Evolutionary conservation across 176 grass and related monocot species (phyloP).

Genomic region (Aegilops sharonensis): DNA sequence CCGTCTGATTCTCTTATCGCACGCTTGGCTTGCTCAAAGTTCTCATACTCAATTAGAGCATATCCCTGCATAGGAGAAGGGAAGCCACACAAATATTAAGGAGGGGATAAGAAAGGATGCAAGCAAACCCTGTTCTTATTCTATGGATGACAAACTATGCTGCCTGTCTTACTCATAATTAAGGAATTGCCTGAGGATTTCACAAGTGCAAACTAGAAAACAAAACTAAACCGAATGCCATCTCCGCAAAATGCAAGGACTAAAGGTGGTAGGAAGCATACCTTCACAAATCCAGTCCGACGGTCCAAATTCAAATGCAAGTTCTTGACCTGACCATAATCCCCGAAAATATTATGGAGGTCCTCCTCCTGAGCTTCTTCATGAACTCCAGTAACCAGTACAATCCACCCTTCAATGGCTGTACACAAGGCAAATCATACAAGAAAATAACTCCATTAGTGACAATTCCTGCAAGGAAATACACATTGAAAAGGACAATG

Average conservation of each 20-base stretch:
- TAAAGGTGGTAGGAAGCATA: slow-evolving; percentile 13
- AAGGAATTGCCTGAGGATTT: background rate
- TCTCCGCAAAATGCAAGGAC: background rate
- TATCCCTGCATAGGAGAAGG: slow-evolving; percentile 44
- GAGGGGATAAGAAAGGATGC: background rate
- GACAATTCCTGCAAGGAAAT: background rate
- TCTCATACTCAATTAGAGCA: slow-evolving; percentile 67
- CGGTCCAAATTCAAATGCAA: slow-evolving; percentile 91
- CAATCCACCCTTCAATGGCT: slow-evolving; percentile 94
- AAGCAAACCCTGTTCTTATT: background rate
- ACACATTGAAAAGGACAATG: background rate
- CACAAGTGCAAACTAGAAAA: background rate
- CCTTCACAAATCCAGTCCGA: slow-evolving; percentile 92
- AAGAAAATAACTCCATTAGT: slow-evolving; percentile 4
- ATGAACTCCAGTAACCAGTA: slow-evolving; percentile 77
- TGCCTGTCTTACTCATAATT: background rate
- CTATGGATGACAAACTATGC: background rate
- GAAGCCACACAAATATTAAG: background rate
- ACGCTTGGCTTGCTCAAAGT: slow-evolving; percentile 53
- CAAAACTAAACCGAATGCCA: background rate
- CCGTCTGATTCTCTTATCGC: slow-evolving; percentile 67
- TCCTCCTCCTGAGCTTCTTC: slow-evolving; percentile 92
- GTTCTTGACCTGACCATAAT: slow-evolving; percentile 81
- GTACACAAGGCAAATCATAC: slow-evolving; percentile 7
- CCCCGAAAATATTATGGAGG: slow-evolving; percentile 67